Conservation (phyloP, 2,329 filamentous ascomycete genomes). For the Coniochaeta hoffmannii region DNA sequence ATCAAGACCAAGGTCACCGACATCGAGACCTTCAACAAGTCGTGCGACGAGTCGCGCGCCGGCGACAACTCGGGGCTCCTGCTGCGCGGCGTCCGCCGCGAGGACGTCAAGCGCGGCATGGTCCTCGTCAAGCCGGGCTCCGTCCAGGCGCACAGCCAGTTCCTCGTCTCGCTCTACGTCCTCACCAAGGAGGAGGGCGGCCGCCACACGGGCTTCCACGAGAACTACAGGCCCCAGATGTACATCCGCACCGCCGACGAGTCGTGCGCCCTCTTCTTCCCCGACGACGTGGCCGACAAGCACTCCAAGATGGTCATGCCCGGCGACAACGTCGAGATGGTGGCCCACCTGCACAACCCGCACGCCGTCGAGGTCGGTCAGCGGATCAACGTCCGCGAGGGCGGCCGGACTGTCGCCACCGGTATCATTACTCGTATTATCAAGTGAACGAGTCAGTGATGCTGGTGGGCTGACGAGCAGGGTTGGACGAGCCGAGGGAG, state of each 20-base stretch:
- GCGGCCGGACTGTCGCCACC: constrained; percentile 81
- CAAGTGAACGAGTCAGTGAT: constrained; percentile 31
- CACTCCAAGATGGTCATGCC: constrained; percentile 85
- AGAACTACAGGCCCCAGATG: constrained; percentile 96
- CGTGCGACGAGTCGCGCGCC: constrained; percentile 89
- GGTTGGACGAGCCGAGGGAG: not conserved
- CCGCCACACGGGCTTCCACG: constrained; percentile 87
- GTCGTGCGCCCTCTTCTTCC: constrained; percentile 73
- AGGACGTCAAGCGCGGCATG: constrained; percentile 94
- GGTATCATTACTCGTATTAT: constrained; percentile 72
- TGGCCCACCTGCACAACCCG: constrained; percentile 76
- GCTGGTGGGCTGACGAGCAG: not conserved
- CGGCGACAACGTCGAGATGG: constrained; percentile 98
- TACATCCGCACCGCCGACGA: constrained; percentile 90
- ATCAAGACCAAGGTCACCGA: constrained; percentile 99
- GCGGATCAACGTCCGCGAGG: constrained; percentile 97
- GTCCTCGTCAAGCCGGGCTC: constrained; percentile 77
- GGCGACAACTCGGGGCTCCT: constrained; percentile 98
- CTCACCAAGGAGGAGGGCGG: constrained; percentile 97
- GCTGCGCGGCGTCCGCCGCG: constrained; percentile 90
- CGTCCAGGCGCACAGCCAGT: constrained; percentile 82
- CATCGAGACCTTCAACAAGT: constrained; percentile 99
- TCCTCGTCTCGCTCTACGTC: constrained; percentile 94
- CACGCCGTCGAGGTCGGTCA: constrained; percentile 86
- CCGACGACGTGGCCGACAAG: constrained; percentile 65